Conservation (phyloP, 2,329 filamentous ascomycete species). For the Nemania abortiva region DNA sequence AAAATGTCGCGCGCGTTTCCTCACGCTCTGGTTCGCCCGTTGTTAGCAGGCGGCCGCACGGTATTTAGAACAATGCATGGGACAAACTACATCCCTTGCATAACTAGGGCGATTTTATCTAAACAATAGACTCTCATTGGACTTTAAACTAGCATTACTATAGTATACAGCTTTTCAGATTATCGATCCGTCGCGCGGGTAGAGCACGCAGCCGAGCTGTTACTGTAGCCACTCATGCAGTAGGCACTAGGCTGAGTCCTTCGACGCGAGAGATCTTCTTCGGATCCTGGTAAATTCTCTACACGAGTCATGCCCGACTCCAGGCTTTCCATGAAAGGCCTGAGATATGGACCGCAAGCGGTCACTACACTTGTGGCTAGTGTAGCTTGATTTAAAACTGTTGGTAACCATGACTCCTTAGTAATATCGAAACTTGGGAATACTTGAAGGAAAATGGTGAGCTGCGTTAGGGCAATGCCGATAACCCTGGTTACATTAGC, state of each 20-base stretch:
- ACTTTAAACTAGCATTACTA: conserved; percentile 18
- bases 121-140: not conserved
- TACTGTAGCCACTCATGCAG: conserved; percentile 30
- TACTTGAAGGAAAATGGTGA: conserved; percentile 28
- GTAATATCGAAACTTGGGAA: conserved; percentile 32
- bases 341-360: conserved; percentile 38
- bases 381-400: conserved; percentile 36
- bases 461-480: conserved; percentile 34
- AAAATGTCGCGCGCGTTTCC: not conserved
- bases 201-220: conserved; percentile 31
- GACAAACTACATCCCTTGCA: conserved; percentile 26
- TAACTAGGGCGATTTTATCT: conserved; percentile 4
- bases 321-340: conserved; percentile 41
- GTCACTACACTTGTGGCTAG: conserved; percentile 36
- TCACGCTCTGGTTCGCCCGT: not conserved
- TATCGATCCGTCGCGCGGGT: conserved; percentile 25
- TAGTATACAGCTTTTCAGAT: conserved; percentile 7
- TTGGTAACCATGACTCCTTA: conserved; percentile 34
- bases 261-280: conserved; percentile 31
- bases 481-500: conserved; percentile 31
- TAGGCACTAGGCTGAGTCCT: conserved; percentile 26
- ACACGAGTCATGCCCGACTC: conserved; percentile 38
- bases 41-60: not conserved
- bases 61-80: conserved; percentile 9
- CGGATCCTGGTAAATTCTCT: conserved; percentile 34